Evolutionary conservation across 805 yeast species (phyloP).

Genomic region (Yarrowia alimentaria): DNA sequence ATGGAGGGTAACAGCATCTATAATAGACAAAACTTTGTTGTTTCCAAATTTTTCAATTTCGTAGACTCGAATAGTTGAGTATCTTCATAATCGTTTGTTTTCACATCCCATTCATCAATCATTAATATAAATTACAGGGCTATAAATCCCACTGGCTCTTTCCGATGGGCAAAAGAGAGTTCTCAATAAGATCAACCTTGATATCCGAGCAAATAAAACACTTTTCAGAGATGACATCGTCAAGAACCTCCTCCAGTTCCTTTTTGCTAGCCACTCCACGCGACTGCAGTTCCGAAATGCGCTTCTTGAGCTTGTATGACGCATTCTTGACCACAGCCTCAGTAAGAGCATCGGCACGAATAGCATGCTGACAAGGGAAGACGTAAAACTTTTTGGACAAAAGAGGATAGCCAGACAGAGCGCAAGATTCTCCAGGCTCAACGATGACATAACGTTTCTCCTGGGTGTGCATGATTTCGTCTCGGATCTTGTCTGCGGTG

Average conservation of each 20-base stretch:
- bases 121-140: slow-evolving; percentile 16
- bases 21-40: too few species aligned
- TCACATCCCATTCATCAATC: slow-evolving; percentile 3
- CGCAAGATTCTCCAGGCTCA: slow-evolving; percentile 83
- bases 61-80: too few species aligned
- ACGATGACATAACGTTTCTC: slow-evolving; percentile 58
- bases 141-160: slow-evolving; percentile 20
- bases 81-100: neutral
- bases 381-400: slow-evolving; percentile 70
- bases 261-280: slow-evolving; percentile 33
- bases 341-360: slow-evolving; percentile 86
- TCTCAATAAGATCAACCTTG: slow-evolving; percentile 69
- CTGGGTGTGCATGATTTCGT: slow-evolving; percentile 47
- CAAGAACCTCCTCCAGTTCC: slow-evolving; percentile 38
- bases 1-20: too few species aligned
- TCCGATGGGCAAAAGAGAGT: slow-evolving; percentile 45
- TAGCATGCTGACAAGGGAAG: slow-evolving; percentile 88
- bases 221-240: slow-evolving; percentile 56
- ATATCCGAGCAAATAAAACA: slow-evolving; percentile 81
- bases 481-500: slow-evolving; percentile 57
- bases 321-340: slow-evolving; percentile 57
- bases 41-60: too few species aligned
- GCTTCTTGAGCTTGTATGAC: slow-evolving; percentile 64
- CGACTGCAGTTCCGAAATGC: slow-evolving; percentile 54
- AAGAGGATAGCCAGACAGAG: slow-evolving; percentile 64